Conservation (phyloP, 176 grass and related monocot genomes). For the Phoenix dactylifera region DNA sequence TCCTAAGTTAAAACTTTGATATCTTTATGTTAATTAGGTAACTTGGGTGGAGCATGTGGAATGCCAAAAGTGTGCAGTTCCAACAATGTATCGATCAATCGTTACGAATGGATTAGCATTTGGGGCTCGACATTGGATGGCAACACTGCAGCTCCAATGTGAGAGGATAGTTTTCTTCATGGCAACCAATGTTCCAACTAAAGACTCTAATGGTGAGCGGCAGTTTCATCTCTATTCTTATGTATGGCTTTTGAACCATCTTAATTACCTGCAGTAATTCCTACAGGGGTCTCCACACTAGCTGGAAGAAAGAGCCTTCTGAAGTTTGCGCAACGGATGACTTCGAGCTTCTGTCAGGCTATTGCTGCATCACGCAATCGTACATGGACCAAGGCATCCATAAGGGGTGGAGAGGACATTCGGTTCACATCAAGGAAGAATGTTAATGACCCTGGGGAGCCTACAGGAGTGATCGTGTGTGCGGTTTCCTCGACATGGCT, state of each 20-base stretch:
- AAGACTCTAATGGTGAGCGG: constrained; percentile 42
- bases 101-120: constrained; percentile 49
- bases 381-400: constrained; percentile 29
- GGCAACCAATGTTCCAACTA: constrained; percentile 68
- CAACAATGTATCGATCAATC: constrained; percentile 35
- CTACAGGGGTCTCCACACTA: constrained; percentile 48
- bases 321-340: constrained; percentile 66
- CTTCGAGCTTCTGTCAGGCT: constrained; percentile 37
- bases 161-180: constrained; percentile 70
- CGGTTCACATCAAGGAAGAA: constrained; percentile 36
- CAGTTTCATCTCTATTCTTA: neutral
- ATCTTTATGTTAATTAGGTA: constrained; percentile 24
- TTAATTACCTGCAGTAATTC: neutral
- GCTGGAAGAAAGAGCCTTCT: constrained; percentile 78
- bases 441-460: constrained; percentile 53
- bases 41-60: constrained; percentile 62
- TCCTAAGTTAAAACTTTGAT: too few species aligned
- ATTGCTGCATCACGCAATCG: constrained; percentile 32
- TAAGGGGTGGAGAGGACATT: constrained; percentile 30
- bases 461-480: constrained; percentile 47
- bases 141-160: constrained; percentile 56
- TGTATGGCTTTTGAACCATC: neutral
- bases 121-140: constrained; percentile 71
- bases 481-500: constrained; percentile 55
- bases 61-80: constrained; percentile 32